These are phyloP conservation scores for Cutaneotrichosporon dermatis DNA, from an alignment of 1,284 basidiomycete species.

Conservation along the genomic window DNA sequence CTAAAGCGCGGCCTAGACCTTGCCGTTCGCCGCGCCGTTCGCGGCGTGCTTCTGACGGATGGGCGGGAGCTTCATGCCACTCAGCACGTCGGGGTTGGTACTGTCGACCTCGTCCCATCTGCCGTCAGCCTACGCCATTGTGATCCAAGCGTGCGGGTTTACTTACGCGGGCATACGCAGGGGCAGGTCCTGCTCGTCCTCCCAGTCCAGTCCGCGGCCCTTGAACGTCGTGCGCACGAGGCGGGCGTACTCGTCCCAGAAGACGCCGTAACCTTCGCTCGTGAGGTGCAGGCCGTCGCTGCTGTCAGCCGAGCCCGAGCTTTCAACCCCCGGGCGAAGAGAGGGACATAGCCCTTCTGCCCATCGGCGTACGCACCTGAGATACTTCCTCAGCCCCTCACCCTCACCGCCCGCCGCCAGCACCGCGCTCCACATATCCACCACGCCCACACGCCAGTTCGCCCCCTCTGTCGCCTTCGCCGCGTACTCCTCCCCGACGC, in stretches of 20 bases:
- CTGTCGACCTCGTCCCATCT: constrained; percentile 15
- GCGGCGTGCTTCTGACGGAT: not conserved
- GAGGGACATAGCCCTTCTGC: too few relatives aligned
- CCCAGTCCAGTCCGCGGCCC: constrained; percentile 36
- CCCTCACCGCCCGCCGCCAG: constrained; percentile 57
- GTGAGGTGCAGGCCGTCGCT: constrained; percentile 75
- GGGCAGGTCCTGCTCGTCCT: constrained; percentile 27
- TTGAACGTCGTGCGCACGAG: constrained; percentile 57
- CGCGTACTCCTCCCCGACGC: constrained; percentile 56
- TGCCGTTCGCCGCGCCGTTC: too few relatives aligned
- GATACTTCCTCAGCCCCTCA: constrained; percentile 46
- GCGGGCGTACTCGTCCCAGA: constrained; percentile 61
- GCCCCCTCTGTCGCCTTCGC: constrained; percentile 6
- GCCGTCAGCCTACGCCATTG: not conserved
- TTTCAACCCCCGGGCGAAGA: too few relatives aligned
- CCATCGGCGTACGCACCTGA: constrained; percentile 6
- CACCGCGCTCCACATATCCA: constrained; percentile 65
- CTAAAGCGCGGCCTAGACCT: too few relatives aligned
- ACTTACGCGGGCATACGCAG: constrained; percentile 17
- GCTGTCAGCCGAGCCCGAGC: not conserved
- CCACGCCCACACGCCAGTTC: constrained; percentile 53
- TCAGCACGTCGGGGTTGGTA: constrained; percentile 6
- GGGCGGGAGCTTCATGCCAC: constrained; percentile 10
- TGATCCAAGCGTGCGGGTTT: too few relatives aligned
- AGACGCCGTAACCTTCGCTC: constrained; percentile 63